Percentiles rank a stretch among this genome's conserved stretches.
These are phyloP conservation scores for Aspergillus terreus DNA, from an alignment of 2,329 filamentous ascomycete species.

Conservation along the genomic window DNA sequence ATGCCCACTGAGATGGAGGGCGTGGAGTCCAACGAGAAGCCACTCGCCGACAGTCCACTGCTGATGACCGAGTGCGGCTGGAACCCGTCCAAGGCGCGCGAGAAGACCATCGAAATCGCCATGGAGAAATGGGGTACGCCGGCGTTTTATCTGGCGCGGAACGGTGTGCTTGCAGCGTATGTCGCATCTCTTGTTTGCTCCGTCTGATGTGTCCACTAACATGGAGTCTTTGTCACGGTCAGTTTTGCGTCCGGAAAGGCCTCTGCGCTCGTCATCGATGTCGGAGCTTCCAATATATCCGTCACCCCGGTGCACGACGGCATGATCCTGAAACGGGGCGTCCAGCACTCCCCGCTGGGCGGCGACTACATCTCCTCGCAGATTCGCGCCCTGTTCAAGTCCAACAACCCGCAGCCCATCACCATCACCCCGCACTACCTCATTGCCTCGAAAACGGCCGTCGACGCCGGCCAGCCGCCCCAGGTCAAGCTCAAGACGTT, in stretches of 20 bases:
- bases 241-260: slow-evolving; percentile 88
- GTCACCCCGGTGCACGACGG: slow-evolving; percentile 92
- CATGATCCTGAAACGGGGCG: slow-evolving; percentile 85
- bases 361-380: slow-evolving; percentile 89
- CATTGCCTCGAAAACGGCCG: slow-evolving; percentile 79
- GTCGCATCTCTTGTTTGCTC: slow-evolving; percentile 21
- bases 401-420: slow-evolving; percentile 63
- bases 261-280: slow-evolving; percentile 85
- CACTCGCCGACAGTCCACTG: slow-evolving; percentile 82
- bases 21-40: slow-evolving; percentile 64
- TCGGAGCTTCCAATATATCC: slow-evolving; percentile 82
- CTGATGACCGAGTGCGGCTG: slow-evolving; percentile 92
- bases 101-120: slow-evolving; percentile 91
- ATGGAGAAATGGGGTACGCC: slow-evolving; percentile 97
- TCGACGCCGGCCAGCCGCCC: slow-evolving; percentile 78
- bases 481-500: slow-evolving; percentile 74
- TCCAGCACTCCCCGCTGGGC: slow-evolving; percentile 79
- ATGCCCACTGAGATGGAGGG: slow-evolving; percentile 61
- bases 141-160: slow-evolving; percentile 89
- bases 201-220: background rate
- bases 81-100: slow-evolving; percentile 82
- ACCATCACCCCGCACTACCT: slow-evolving; percentile 81
- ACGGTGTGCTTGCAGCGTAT: slow-evolving; percentile 77
- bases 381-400: slow-evolving; percentile 74
- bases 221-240: slow-evolving; percentile 6